Conservation (phyloP, 169 alveolate species). For the Eimeria praecox region DNA sequence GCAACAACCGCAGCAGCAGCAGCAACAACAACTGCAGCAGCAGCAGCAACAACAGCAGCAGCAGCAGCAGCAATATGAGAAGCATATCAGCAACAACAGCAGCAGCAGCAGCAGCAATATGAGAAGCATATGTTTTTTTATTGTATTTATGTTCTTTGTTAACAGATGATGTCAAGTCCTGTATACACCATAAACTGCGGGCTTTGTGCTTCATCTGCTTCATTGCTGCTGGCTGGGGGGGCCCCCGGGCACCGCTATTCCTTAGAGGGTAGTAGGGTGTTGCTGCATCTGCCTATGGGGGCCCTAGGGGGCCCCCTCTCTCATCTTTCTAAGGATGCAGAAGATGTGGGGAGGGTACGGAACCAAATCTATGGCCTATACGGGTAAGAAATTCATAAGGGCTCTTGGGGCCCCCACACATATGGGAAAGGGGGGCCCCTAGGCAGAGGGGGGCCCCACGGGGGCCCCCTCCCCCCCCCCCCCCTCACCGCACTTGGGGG, state of each 20-base stretch:
- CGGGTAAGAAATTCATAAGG: not conserved
- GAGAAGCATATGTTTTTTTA: not conserved
- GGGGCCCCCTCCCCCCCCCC: not conserved
- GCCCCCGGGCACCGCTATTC: conserved; percentile 53
- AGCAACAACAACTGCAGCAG: conserved; percentile 27
- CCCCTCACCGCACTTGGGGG: not conserved
- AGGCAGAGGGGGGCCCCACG: not conserved
- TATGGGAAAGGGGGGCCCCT: not conserved
- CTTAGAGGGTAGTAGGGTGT: conserved; percentile 49
- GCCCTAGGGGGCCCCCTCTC: conserved; percentile 53
- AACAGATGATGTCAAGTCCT: conserved; percentile 51
- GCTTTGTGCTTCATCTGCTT: conserved; percentile 60
- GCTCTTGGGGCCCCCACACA: not conserved
- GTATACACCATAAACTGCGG: conserved; percentile 56
- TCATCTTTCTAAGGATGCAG: not conserved
- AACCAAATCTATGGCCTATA: conserved; percentile 23
- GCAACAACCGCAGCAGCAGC: too few species aligned
- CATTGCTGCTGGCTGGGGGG: conserved; percentile 48
- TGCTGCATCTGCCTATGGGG: conserved; percentile 70
- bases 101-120: conserved; percentile 29
- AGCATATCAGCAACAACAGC: not conserved
- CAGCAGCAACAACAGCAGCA: not conserved
- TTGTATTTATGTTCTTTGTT: too few species aligned
- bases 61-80: not conserved
- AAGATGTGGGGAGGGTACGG: not conserved